A percentile compares a stretch with the other conserved stretches of the same genome.
These are phyloP conservation scores for Alternaria triticina DNA, from an alignment of 2,329 filamentous ascomycete genomes.

Conservation along the genomic window DNA sequence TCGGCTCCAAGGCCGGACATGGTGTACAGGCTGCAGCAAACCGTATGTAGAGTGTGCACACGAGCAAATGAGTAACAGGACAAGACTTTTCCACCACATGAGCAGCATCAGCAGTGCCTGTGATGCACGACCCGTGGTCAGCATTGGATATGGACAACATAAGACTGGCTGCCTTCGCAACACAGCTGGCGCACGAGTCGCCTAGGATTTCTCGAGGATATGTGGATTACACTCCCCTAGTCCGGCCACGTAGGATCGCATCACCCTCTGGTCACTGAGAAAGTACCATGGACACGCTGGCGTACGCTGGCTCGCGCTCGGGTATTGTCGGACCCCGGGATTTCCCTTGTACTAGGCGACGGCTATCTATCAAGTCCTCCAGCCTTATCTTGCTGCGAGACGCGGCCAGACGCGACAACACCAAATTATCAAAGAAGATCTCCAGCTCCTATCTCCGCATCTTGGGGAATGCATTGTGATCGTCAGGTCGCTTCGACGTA, in stretches of 20 bases:
- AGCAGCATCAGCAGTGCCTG: slow-evolving; percentile 1
- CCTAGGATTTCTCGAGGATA: background rate
- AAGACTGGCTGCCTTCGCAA: slow-evolving; percentile 2
- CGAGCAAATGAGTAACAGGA: background rate
- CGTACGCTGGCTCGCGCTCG: slow-evolving; percentile 9
- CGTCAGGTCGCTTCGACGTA: slow-evolving; percentile 1
- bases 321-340: slow-evolving; percentile 19
- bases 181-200: background rate
- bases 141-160: slow-evolving; percentile 6
- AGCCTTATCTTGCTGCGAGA: slow-evolving; percentile 21
- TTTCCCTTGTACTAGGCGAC: slow-evolving; percentile 9
- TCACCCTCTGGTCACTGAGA: slow-evolving; percentile 1
- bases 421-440: slow-evolving; percentile 21
- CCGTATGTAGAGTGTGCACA: slow-evolving; percentile 2
- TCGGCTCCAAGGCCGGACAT: slow-evolving; percentile 8
- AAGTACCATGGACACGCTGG: slow-evolving; percentile 1
- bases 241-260: background rate
- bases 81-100: background rate
- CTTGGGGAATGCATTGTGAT: slow-evolving; percentile 10
- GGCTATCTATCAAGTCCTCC: slow-evolving; percentile 15
- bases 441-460: slow-evolving; percentile 15
- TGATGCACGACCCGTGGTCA: background rate
- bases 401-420: slow-evolving; percentile 20
- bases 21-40: slow-evolving; percentile 5
- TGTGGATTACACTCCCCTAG: background rate